Base-by-base conservation (phyloP, 257 asterid species). In the Vinca minor region DNA sequence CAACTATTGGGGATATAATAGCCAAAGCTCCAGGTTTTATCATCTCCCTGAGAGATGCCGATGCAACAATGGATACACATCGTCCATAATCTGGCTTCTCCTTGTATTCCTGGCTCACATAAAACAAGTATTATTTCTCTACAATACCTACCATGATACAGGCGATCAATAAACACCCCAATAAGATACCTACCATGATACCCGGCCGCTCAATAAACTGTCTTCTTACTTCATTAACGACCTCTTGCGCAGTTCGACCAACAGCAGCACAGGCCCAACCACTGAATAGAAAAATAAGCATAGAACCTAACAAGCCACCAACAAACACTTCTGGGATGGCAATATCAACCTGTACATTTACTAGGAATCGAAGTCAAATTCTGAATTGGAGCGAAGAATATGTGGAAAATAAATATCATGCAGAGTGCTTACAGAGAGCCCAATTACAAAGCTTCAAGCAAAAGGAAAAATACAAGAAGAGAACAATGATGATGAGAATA, bases 261-360 rank as follows among this genome's bases (percentile, higher is more conserved):
- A 92, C 98, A 32, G 98, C 98, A 54, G 98, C 62, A 79, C 98
- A 92, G 63, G 98, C 98, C 98, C 98, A 92, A 59, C 94, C 98
- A 85, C 98, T 89, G 81, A 92, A 92, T 38, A 92, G 82, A 76
- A 63, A 92, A 67, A 92, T 87, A 78, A 92, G 98, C 97, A 92
- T 89, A 54, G 98, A 89, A 73, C 99, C 99, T 73, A 93, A 71
- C 57, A 93, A 77, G 35, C 99, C 97, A 76, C 99, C 99, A 75
- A 93, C 65, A 78, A 93, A 93, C 55, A 93, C 99, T 83, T 93
- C 99, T 48, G 99, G 99, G 59, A 89, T 87, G 65, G 97, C 96
- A 66, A 93, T 89, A 73, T 93, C 99, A 67, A 93, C 99, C 99
- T 93, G 78, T 64, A 78, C 58, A 49, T 45, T 64, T 35, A 63